Evolutionary conservation across 1,284 basidiomycete species (phyloP), one percentile per base, ranked within the genome.

Genomic region (Inonotus hispidus): DNA sequence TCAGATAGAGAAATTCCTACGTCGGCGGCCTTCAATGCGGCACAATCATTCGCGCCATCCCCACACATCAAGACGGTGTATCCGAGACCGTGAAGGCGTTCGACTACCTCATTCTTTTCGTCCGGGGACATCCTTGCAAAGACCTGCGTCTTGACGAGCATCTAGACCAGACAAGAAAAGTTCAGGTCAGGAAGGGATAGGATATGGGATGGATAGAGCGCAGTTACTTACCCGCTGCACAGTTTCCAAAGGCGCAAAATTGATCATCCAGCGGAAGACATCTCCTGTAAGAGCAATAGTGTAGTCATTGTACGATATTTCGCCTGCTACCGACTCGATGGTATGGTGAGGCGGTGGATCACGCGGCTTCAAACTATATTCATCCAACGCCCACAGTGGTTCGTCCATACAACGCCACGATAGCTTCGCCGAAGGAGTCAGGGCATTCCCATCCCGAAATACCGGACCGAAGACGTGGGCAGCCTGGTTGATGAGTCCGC

Each of bases 81-180:
- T 7, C 95, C 96, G 8, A 99, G 81, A 3, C 83, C 79, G 71
- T 99, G 97, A 23, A 99, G 79, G 2, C 95, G 85, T 72, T 98
- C 96, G 45, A 99, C 93, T 19, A 99, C 85, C 72, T 99, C 97
- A 69, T 98, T 97, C 78, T 99, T 99, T 77, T 99, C 97, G 73
- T 99, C 97, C 0, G 97, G 97, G 16, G 96, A 99, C 97, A 99
- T 99, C 27, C 97, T 85, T 8, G 97, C 95, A 72, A 96, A 99
- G 56, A 99, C 90, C 70, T 97, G 93, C 2, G 95, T 87, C 74
- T 98, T 97, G 63, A 98, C 93, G n/a, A 99, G 86, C 94, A 99
- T 96, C 93, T 96, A 65, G 41, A 27, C 32, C 11, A 58, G 27
- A 29, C 7, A 21, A 56, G 16, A 59, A 54, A 29, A n/a, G n/a